Percentiles rank a stretch among this genome's conserved stretches.
Evolutionary conservation across 2,329 filamentous ascomycete genomes (phyloP).

Genomic region (Dactylellina leptospora): DNA sequence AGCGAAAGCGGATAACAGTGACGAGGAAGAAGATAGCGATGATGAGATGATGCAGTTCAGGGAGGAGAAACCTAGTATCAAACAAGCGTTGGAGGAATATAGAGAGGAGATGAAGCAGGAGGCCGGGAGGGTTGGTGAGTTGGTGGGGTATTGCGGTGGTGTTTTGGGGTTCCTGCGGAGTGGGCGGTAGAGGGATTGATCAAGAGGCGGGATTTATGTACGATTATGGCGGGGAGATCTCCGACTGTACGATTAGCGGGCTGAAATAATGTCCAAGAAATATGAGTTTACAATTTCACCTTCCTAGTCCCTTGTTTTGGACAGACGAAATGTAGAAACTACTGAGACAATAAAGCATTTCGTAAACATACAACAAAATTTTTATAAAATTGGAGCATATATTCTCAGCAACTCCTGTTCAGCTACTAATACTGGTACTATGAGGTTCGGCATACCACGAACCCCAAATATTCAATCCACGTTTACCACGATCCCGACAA

Average conservation of each 20-base stretch:
- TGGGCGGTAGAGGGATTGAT: conserved; percentile 58
- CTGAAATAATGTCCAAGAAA: too few relatives aligned
- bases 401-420: too few relatives aligned
- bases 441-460: too few relatives aligned
- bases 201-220: conserved; percentile 4
- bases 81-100: conserved; percentile 73
- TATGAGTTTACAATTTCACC: too few relatives aligned
- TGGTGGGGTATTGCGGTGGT: conserved; percentile 88
- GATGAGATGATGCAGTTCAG: conserved; percentile 27
- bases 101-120: conserved; percentile 76
- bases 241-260: conserved; percentile 15
- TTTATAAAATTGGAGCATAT: too few relatives aligned
- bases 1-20: conserved; percentile 49
- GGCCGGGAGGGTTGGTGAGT: conserved; percentile 72
- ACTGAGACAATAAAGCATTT: too few relatives aligned
- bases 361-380: too few relatives aligned
- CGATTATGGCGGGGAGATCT: conserved; percentile 1
- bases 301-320: too few relatives aligned
- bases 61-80: conserved; percentile 35
- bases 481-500: too few relatives aligned
- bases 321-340: too few relatives aligned
- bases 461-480: too few relatives aligned
- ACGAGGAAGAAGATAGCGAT: conserved; percentile 62
- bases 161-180: conserved; percentile 82
- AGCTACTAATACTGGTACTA: too few relatives aligned